Evolutionary conservation across 1,284 basidiomycete species (phyloP).

Genomic region (Leccinum subrobustum): DNA sequence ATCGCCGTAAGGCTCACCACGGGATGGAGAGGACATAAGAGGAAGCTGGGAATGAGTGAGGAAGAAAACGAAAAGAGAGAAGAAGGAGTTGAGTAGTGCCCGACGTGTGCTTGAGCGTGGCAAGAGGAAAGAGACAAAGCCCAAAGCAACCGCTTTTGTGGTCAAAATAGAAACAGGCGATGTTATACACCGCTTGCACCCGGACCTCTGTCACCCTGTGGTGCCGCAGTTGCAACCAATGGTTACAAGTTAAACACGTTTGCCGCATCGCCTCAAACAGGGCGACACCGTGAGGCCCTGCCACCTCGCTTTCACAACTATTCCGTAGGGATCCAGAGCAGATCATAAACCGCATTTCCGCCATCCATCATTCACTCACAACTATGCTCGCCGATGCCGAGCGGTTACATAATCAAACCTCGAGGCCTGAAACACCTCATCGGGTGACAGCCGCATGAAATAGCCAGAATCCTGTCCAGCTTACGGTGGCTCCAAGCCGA

Average conservation of each 20-base stretch:
- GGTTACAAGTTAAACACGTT: not conserved
- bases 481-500: not conserved
- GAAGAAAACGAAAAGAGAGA: constrained; percentile 6
- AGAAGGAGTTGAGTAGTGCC: constrained; percentile 12
- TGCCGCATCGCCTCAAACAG: not conserved
- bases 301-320: not conserved
- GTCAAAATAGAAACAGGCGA: constrained; percentile 32
- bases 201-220: constrained; percentile 30
- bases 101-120: not conserved
- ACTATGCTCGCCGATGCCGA: not conserved
- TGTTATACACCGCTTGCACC: constrained; percentile 35
- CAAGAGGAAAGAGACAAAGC: constrained; percentile 15
- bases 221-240: constrained; percentile 12
- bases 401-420: not conserved
- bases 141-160: constrained; percentile 27
- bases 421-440: no score
- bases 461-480: not conserved
- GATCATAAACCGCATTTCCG: not conserved
- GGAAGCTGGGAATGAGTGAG: not conserved
- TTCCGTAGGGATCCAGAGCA: not conserved
- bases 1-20: constrained; percentile 48
- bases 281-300: not conserved
- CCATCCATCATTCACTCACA: not conserved
- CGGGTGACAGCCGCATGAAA: no score
- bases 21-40: constrained; percentile 49